These are phyloP conservation scores for Centella asiatica DNA, from an alignment of 129 eudicot genomes.

Conservation along the genomic window DNA sequence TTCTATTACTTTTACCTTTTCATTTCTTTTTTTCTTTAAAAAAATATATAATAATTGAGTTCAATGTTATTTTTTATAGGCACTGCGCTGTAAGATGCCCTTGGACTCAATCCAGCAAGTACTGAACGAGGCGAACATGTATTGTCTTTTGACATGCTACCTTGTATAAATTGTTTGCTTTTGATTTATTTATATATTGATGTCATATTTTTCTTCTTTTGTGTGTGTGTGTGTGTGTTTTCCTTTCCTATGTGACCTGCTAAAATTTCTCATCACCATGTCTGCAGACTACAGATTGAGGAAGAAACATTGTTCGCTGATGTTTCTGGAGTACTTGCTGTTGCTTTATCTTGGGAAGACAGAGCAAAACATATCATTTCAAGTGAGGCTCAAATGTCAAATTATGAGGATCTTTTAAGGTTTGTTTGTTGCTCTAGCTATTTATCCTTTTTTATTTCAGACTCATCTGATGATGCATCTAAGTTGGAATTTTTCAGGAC, in stretches of 20 bases:
- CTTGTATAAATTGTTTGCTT: not conserved
- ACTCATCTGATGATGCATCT: not conserved
- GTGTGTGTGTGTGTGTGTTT: no score
- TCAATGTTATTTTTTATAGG: slow-evolving; percentile 36
- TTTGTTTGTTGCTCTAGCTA: slow-evolving; percentile 16
- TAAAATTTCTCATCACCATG: slow-evolving; percentile 13
- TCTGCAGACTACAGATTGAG: slow-evolving; percentile 69
- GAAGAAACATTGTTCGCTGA: slow-evolving; percentile 55
- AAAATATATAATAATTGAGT: slow-evolving; percentile 1
- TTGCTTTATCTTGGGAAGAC: slow-evolving; percentile 69
- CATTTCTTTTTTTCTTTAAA: no score
- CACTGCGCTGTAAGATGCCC: slow-evolving; percentile 37
- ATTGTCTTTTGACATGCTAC: slow-evolving; percentile 28
- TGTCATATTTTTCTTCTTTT: slow-evolving; percentile 8
- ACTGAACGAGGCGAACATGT: slow-evolving; percentile 61
- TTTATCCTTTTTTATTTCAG: not conserved
- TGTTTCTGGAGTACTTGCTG: slow-evolving; percentile 40
- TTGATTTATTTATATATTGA: not conserved
- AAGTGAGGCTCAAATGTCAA: slow-evolving; percentile 51
- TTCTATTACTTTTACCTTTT: no score
- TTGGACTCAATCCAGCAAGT: slow-evolving; percentile 53
- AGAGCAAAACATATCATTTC: slow-evolving; percentile 57
- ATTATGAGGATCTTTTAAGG: slow-evolving; percentile 73
- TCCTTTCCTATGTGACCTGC: not conserved
- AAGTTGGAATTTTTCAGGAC: slow-evolving; percentile 35